Conservation (phyloP, 2,329 filamentous ascomycete species). For the Xenoacremonium recifei region DNA sequence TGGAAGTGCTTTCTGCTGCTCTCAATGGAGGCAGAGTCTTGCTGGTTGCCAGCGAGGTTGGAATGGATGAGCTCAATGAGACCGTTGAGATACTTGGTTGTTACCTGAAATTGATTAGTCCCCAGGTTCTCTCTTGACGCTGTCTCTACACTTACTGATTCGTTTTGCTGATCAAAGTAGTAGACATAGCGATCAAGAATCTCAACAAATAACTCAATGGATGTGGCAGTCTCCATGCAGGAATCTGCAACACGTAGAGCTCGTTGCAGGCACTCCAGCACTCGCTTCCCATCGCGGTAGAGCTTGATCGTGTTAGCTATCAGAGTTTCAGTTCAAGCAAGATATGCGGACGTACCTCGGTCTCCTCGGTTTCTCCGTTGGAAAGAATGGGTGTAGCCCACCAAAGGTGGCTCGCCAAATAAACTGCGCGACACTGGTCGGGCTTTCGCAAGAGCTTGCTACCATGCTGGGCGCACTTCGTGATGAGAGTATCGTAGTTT, state of each 20-base stretch:
- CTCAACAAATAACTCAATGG: conserved; percentile 96
- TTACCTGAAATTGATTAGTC: conserved; percentile 66
- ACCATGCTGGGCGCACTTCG: conserved; percentile 93
- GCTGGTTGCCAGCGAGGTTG: conserved; percentile 82
- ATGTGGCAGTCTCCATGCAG: conserved; percentile 97
- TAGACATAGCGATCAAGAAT: conserved; percentile 98
- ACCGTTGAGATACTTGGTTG: conserved; percentile 95
- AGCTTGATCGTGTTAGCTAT: conserved; percentile 54
- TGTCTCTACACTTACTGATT: conserved; percentile 71
- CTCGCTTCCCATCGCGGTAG: conserved; percentile 95
- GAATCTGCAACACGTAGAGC: conserved; percentile 95
- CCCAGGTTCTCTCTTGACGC: too few species aligned
- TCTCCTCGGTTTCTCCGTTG: conserved; percentile 77
- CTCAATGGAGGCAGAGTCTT: conserved; percentile 79
- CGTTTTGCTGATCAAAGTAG: conserved; percentile 99
- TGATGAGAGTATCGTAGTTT: conserved; percentile 98
- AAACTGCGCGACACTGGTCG: conserved; percentile 95
- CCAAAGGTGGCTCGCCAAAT: conserved; percentile 95
- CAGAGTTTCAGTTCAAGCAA: neutral
- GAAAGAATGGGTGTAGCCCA: conserved; percentile 86
- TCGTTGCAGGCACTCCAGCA: conserved; percentile 92
- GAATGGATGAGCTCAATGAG: conserved; percentile 98
- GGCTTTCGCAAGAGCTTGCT: conserved; percentile 97
- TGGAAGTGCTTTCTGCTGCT: conserved; percentile 92
- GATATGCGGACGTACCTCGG: conserved; percentile 60